Percentiles rank a stretch among this genome's conserved stretches.
These are phyloP conservation scores for Penicillium griseofulvum DNA, from an alignment of 2,329 filamentous ascomycete species.

Conservation along the genomic window DNA sequence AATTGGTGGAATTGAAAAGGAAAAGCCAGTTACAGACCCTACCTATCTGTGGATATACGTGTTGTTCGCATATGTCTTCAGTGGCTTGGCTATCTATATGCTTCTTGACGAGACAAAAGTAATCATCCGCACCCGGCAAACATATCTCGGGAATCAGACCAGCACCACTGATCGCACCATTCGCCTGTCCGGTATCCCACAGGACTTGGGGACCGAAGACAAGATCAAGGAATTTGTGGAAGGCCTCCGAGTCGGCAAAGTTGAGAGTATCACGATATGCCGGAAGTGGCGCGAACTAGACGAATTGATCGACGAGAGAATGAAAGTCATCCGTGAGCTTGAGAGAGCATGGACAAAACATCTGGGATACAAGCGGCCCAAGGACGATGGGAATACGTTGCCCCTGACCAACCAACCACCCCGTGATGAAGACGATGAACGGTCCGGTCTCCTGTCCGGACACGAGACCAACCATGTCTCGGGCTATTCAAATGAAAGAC, in stretches of 20 bases:
- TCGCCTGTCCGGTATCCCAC: slow-evolving; percentile 81
- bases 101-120: slow-evolving; percentile 79
- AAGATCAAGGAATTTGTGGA: slow-evolving; percentile 86
- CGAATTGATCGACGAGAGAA: slow-evolving; percentile 65
- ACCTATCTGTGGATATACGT: slow-evolving; percentile 88
- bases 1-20: slow-evolving; percentile 22
- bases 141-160: slow-evolving; percentile 87
- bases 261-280: slow-evolving; percentile 83
- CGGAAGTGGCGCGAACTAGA: slow-evolving; percentile 84
- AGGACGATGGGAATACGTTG: slow-evolving; percentile 43
- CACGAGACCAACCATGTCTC: slow-evolving; percentile 43
- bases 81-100: slow-evolving; percentile 74
- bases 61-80: slow-evolving; percentile 93
- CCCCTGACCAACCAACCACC: slow-evolving; percentile 52
- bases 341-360: slow-evolving; percentile 82
- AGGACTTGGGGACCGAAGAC: slow-evolving; percentile 72
- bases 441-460: slow-evolving; percentile 57
- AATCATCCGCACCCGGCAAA: slow-evolving; percentile 81
- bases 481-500: slow-evolving; percentile 52
- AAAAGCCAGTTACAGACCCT: slow-evolving; percentile 35
- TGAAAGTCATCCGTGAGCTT: slow-evolving; percentile 64
- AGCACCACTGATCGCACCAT: slow-evolving; percentile 97
- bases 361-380: slow-evolving; percentile 57
- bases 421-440: slow-evolving; percentile 55
- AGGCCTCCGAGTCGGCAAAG: slow-evolving; percentile 80